Evolutionary conservation across 2,329 filamentous ascomycete genomes (phyloP).

Genomic region (Trichoderma brevicompactum): DNA sequence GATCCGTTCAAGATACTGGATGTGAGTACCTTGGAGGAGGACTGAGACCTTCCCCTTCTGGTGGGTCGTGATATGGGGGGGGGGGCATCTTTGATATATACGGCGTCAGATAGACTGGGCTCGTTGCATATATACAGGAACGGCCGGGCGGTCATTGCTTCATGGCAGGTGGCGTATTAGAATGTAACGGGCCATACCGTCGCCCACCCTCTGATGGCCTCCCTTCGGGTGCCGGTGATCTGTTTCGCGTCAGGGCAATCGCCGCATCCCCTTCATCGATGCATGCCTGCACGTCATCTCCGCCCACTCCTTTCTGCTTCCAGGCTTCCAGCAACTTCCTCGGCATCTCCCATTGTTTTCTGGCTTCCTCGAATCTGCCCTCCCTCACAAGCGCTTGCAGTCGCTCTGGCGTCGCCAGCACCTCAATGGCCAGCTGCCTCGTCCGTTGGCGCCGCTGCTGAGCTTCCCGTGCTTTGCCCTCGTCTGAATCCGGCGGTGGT

Average conservation of each 20-base stretch:
- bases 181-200: conserved; percentile 4
- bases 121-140: conserved; percentile 7
- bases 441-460: conserved; percentile 45
- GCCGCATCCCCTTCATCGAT: conserved; percentile 60
- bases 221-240: conserved; percentile 27
- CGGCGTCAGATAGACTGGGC: not conserved
- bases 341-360: conserved; percentile 59
- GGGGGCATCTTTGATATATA: not conserved
- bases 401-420: conserved; percentile 63
- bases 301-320: conserved; percentile 60
- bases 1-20: conserved; percentile 86
- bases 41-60: conserved; percentile 7
- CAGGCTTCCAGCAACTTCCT: conserved; percentile 56
- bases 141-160: conserved; percentile 4
- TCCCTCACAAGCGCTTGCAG: conserved; percentile 62
- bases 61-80: not conserved
- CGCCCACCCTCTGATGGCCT: conserved; percentile 33
- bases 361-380: conserved; percentile 65
- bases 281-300: conserved; percentile 57
- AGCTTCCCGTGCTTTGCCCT: conserved; percentile 43
- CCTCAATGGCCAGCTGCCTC: conserved; percentile 64
- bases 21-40: conserved; percentile 45
- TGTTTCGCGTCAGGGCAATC: conserved; percentile 38
- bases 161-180: conserved; percentile 5
- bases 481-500: conserved; percentile 51